These are phyloP conservation scores for Pseudogymnoascus verrucosus DNA, from an alignment of 2,329 filamentous ascomycete genomes.

Conservation along the genomic window DNA sequence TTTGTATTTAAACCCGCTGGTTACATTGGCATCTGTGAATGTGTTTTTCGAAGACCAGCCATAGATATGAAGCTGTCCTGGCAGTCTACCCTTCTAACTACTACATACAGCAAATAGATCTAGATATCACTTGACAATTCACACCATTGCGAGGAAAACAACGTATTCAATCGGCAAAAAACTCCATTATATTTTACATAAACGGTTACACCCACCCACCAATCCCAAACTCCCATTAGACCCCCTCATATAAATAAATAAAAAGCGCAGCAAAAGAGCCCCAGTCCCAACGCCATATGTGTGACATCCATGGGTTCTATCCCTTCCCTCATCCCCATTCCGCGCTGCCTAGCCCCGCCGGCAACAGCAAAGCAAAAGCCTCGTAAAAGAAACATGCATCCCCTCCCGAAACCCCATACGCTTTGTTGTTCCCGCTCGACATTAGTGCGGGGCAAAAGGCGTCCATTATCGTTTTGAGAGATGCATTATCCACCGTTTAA, in stretches of 20 bases:
- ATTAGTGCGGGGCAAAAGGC: constrained; percentile 5
- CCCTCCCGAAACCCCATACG: constrained; percentile 3
- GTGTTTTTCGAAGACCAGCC: neutral
- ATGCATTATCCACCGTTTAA: constrained; percentile 3
- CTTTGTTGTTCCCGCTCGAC: neutral
- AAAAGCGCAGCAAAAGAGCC: neutral
- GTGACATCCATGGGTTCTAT: constrained; percentile 7
- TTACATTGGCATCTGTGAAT: neutral
- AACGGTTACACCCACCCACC: constrained; percentile 4
- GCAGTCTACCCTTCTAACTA: neutral
- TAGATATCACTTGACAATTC: neutral
- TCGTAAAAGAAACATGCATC: neutral
- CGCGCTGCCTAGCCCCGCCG: neutral
- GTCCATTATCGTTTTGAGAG: constrained; percentile 6
- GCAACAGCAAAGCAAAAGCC: constrained; percentile 2
- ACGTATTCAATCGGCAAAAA: constrained; percentile 5
- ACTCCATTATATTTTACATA: constrained; percentile 9
- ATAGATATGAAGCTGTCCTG: neutral
- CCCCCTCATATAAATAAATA: constrained; percentile 5
- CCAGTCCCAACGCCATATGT: constrained; percentile 7
- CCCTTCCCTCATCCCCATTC: neutral
- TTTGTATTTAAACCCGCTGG: neutral
- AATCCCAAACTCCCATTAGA: constrained; percentile 4
- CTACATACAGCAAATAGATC: neutral
- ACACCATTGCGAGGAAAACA: neutral